These are phyloP conservation scores for Gremmenia infestans DNA, from an alignment of 2,329 filamentous ascomycete genomes.

Conservation along the genomic window DNA sequence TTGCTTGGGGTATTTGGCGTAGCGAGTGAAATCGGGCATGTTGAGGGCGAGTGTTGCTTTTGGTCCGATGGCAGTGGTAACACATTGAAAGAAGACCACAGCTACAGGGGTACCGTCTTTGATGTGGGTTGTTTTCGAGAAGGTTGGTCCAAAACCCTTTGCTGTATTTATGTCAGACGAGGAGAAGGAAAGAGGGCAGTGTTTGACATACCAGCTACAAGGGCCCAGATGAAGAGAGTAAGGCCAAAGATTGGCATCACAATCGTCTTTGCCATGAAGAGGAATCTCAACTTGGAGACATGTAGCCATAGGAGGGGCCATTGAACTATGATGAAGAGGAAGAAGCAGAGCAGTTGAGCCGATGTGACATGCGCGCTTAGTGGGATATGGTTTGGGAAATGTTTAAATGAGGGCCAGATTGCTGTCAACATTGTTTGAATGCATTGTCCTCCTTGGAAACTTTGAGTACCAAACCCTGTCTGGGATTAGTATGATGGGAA, in stretches of 20 bases:
- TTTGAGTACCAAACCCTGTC: constrained; percentile 20
- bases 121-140: neutral
- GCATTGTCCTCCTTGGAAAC: constrained; percentile 26
- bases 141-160: neutral
- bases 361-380: constrained; percentile 46
- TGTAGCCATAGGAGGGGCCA: constrained; percentile 43
- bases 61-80: neutral
- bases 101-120: neutral
- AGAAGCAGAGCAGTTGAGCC: constrained; percentile 47
- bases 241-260: neutral
- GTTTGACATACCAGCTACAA: neutral
- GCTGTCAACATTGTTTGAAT: constrained; percentile 33
- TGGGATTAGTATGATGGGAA: neutral
- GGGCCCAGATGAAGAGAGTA: neutral
- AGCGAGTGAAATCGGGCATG: constrained; percentile 39
- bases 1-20: constrained; percentile 10
- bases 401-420: constrained; percentile 46
- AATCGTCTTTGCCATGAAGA: constrained; percentile 44
- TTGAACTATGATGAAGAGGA: constrained; percentile 32
- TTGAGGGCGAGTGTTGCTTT: constrained; percentile 24
- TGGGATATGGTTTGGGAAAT: constrained; percentile 45
- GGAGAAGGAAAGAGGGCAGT: no score
- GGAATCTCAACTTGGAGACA: constrained; percentile 37
- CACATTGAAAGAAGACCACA: neutral
- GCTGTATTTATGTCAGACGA: neutral